A percentile compares a stretch with the other conserved stretches of the same genome.
Evolutionary conservation across 1,284 basidiomycete genomes (phyloP).

Genomic region (Trichosporon ovoides): DNA sequence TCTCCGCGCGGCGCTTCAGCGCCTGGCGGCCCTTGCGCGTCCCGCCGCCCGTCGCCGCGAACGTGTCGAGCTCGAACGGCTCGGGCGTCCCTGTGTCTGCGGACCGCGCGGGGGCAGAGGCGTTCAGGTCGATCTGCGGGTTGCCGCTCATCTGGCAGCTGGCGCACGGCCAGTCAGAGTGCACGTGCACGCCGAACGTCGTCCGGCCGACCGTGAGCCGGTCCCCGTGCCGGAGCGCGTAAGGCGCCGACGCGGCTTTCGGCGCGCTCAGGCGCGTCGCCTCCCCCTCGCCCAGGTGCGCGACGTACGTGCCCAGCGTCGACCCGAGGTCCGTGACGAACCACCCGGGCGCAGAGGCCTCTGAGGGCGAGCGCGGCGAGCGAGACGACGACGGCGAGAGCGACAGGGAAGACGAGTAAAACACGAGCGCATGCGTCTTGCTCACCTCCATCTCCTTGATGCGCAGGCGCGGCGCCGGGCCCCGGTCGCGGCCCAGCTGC

Average conservation of each 20-base stretch:
- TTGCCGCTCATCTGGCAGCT: slow-evolving; percentile 31
- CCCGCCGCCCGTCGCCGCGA: background rate
- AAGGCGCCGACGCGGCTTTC: slow-evolving; percentile 35
- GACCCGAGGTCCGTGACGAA: slow-evolving; percentile 46
- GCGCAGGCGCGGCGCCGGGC: slow-evolving; percentile 33
- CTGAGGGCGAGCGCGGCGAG: background rate
- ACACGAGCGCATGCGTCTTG: slow-evolving; percentile 45
- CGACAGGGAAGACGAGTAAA: slow-evolving; percentile 14
- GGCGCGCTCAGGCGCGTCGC: slow-evolving; percentile 26
- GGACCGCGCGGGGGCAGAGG: slow-evolving; percentile 21
- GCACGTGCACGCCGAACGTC: slow-evolving; percentile 39
- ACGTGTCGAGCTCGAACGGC: background rate
- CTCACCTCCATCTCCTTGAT: slow-evolving; percentile 47
- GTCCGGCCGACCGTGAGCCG: slow-evolving; percentile 37
- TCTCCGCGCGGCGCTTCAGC: slow-evolving; percentile 27
- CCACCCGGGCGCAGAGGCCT: slow-evolving; percentile 37
- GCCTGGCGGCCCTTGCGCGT: slow-evolving; percentile 10
- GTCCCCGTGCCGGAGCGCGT: slow-evolving; percentile 30
- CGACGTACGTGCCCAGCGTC: slow-evolving; percentile 45
- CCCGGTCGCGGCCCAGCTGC: slow-evolving; percentile 43
- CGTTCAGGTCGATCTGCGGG: slow-evolving; percentile 33
- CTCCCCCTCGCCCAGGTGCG: slow-evolving; percentile 15
- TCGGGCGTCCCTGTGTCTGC: background rate
- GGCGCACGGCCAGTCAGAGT: slow-evolving; percentile 45
- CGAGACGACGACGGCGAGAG: slow-evolving; percentile 9